Conservation (phyloP, 192 early-diverging fungal species). For the Coemansia sp. region DNA sequence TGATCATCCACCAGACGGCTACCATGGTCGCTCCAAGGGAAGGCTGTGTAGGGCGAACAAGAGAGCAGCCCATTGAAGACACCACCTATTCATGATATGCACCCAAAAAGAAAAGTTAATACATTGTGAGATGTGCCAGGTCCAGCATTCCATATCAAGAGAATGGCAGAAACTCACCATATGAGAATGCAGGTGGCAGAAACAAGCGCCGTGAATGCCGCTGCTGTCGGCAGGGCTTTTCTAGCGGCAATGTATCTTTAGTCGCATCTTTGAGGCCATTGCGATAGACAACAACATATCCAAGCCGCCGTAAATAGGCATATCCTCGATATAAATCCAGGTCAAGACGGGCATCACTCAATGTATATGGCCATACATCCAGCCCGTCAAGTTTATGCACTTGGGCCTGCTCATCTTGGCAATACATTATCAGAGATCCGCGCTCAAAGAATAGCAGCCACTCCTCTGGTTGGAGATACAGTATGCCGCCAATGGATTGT, state of each 20-base stretch:
- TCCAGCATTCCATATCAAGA: neutral
- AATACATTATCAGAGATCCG: conserved; percentile 15
- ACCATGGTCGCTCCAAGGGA: neutral
- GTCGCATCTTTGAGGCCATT: neutral
- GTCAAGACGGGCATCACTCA: conserved; percentile 11
- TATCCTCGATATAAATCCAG: conserved; percentile 29
- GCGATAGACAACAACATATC: conserved; percentile 24
- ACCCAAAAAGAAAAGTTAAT: neutral
- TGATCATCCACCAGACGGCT: neutral
- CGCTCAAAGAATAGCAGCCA: conserved; percentile 41
- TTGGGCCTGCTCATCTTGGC: neutral
- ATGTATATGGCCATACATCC: conserved; percentile 13
- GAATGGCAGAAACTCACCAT: conserved; percentile 10
- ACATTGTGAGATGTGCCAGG: neutral
- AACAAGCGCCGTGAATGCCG: neutral
- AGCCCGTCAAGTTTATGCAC: neutral
- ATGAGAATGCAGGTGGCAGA: neutral
- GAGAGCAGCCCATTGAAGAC: conserved; percentile 15
- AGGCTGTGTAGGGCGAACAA: conserved; percentile 6
- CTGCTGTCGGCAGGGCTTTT: neutral
- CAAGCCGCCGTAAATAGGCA: conserved; percentile 31
- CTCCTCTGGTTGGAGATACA: conserved; percentile 34
- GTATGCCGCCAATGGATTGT: conserved; percentile 1
- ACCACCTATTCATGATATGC: conserved; percentile 10
- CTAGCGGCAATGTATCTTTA: neutral